These are phyloP conservation scores for Abortiporus biennis DNA, from an alignment of 1,284 basidiomycete species.

Conservation along the genomic window DNA sequence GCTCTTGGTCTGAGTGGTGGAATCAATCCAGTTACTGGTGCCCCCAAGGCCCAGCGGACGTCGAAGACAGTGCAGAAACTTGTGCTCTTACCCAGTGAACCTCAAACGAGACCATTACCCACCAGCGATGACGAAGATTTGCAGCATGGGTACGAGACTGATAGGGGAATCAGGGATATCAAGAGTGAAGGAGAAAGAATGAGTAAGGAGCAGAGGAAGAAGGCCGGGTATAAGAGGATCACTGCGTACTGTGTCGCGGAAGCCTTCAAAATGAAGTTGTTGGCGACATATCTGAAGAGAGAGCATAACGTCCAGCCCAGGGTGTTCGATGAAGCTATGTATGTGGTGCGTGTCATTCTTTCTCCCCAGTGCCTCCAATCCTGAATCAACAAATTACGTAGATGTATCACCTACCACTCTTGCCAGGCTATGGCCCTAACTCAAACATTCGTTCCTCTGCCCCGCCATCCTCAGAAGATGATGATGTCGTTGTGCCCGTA, in stretches of 20 bases:
- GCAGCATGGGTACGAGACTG: constrained; percentile 58
- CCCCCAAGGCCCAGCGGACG: constrained; percentile 54
- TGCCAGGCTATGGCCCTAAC: constrained; percentile 86
- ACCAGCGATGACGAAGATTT: constrained; percentile 47
- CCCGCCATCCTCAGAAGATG: constrained; percentile 47
- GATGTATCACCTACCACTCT: constrained; percentile 89
- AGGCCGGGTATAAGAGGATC: constrained; percentile 70
- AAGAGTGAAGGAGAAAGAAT: constrained; percentile 80
- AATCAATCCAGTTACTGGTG: constrained; percentile 21
- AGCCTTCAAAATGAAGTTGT: constrained; percentile 72
- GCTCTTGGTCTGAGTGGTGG: constrained; percentile 18
- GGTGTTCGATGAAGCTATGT: constrained; percentile 90
- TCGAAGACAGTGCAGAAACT: constrained; percentile 93
- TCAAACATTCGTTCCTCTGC: constrained; percentile 83
- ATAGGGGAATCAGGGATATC: constrained; percentile 58
- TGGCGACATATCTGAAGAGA: constrained; percentile 81
- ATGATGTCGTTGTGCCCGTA: constrained; percentile 57
- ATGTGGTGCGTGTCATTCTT: constrained; percentile 58
- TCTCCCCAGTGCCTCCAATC: constrained; percentile 7
- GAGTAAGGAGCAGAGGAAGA: constrained; percentile 70
- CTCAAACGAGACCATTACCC: constrained; percentile 80
- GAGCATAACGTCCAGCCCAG: constrained; percentile 91
- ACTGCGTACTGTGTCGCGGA: constrained; percentile 89
- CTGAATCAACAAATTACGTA: constrained; percentile 23
- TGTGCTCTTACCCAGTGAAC: constrained; percentile 85